Conservation (phyloP, 2,329 filamentous ascomycete genomes). For the Aureobasidium namibiae region DNA sequence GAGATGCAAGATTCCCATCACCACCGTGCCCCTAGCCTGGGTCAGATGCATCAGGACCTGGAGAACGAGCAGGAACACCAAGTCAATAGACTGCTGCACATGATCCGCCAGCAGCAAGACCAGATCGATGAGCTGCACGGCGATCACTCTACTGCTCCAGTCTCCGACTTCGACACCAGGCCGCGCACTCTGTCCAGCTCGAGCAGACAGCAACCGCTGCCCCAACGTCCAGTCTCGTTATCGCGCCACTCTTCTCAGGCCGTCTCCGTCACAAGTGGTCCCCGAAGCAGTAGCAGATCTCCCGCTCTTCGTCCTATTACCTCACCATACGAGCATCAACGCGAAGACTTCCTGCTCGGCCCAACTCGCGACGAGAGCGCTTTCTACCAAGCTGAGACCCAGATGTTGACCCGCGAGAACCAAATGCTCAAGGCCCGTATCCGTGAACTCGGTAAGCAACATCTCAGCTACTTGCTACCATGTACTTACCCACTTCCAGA, state of each 20-base stretch:
- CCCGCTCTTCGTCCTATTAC: conserved; percentile 46
- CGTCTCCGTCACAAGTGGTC: conserved; percentile 21
- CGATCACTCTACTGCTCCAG: conserved; percentile 31
- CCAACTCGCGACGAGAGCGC: conserved; percentile 60
- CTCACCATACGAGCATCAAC: conserved; percentile 36
- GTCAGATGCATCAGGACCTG: conserved; percentile 70
- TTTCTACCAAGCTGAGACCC: conserved; percentile 76
- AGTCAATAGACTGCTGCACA: conserved; percentile 67
- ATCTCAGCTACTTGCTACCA: too few species aligned
- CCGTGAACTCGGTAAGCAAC: conserved; percentile 56
- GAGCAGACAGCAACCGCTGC: conserved; percentile 6
- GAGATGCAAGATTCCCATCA: conserved; percentile 53
- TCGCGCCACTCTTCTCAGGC: conserved; percentile 38
- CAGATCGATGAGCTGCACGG: conserved; percentile 55
- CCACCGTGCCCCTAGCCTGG: conserved; percentile 60
- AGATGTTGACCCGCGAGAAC: conserved; percentile 69
- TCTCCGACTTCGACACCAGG: not conserved
- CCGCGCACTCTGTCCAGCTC: conserved; percentile 25
- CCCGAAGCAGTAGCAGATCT: conserved; percentile 33
- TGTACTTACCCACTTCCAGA: not conserved
- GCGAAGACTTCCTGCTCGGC: conserved; percentile 53
- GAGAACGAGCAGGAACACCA: conserved; percentile 74
- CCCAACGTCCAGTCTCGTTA: conserved; percentile 25
- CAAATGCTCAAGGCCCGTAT: conserved; percentile 73
- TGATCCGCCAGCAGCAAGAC: conserved; percentile 68